Conservation (phyloP, 2,329 filamentous ascomycete genomes). For the Fusarium sp. region DNA sequence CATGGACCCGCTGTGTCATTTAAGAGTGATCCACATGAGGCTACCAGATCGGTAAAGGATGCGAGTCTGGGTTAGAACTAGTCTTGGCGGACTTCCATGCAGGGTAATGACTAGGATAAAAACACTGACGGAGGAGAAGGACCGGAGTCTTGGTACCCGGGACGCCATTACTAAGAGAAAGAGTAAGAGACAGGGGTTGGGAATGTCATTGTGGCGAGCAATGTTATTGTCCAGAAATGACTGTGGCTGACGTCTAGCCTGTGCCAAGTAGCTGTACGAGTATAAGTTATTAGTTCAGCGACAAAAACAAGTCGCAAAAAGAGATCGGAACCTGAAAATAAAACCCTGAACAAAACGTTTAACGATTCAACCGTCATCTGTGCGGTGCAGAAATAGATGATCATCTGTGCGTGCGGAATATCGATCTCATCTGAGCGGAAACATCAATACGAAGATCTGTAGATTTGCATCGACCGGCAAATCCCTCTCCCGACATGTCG, state of each 20-base stretch:
- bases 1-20: neutral
- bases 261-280: neutral
- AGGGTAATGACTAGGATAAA: neutral
- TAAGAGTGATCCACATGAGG: neutral
- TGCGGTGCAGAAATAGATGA: neutral
- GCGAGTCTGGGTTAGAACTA: neutral
- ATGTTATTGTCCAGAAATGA: too few relatives aligned
- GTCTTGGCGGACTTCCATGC: neutral
- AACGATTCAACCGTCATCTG: neutral
- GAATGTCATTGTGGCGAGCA: neutral
- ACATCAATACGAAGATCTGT: neutral
- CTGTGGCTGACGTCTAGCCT: neutral
- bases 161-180: neutral
- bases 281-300: neutral
- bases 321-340: too few relatives aligned
- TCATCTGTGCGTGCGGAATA: neutral
- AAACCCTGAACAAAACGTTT: neutral
- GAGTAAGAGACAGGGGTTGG: neutral
- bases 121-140: neutral
- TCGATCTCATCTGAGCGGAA: neutral
- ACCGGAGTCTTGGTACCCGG: neutral
- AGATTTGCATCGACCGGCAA: slow-evolving; percentile 3
- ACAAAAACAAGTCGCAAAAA: neutral
- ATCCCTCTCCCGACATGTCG: neutral
- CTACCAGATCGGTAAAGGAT: neutral